Conservation (phyloP, 73 alveolate genomes). For the Durusdinium trenchii region DNA sequence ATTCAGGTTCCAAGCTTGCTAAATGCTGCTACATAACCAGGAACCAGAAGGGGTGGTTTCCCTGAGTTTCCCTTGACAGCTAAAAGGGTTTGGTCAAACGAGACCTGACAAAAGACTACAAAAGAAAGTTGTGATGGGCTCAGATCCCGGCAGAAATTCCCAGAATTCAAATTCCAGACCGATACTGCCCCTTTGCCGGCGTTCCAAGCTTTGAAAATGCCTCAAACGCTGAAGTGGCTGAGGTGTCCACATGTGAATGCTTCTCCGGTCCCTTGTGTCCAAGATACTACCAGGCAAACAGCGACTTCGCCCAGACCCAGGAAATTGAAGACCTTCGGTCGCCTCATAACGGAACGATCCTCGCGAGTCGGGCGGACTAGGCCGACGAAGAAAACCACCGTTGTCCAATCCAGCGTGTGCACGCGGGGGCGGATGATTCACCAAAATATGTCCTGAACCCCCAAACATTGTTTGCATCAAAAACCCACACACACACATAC, state of each 20-base stretch:
- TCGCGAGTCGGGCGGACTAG: neutral
- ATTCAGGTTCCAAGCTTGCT: no score
- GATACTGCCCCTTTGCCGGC: neutral
- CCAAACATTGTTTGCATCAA: no score
- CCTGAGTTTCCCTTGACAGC: no score
- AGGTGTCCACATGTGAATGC: neutral
- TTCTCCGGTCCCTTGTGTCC: neutral
- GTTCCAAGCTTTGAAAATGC: neutral
- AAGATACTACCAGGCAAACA: constrained; percentile 61
- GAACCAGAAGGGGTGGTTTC: no score
- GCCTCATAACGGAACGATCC: neutral
- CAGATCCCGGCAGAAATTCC: neutral
- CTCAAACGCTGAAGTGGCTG: neutral
- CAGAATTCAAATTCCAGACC: neutral
- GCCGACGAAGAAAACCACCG: neutral
- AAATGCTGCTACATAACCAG: no score
- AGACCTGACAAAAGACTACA: neutral
- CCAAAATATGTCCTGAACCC: no score
- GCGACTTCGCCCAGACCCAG: constrained; percentile 73
- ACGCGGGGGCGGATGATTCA: no score
- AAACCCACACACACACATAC: no score
- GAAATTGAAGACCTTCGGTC: constrained; percentile 51
- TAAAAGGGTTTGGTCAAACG: neutral
- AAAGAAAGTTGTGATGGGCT: neutral
- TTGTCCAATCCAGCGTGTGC: no score